Evolutionary conservation across 225 moss, liverwort and hornwort species (phyloP).

Genomic region (Marchantia polymorpha): DNA sequence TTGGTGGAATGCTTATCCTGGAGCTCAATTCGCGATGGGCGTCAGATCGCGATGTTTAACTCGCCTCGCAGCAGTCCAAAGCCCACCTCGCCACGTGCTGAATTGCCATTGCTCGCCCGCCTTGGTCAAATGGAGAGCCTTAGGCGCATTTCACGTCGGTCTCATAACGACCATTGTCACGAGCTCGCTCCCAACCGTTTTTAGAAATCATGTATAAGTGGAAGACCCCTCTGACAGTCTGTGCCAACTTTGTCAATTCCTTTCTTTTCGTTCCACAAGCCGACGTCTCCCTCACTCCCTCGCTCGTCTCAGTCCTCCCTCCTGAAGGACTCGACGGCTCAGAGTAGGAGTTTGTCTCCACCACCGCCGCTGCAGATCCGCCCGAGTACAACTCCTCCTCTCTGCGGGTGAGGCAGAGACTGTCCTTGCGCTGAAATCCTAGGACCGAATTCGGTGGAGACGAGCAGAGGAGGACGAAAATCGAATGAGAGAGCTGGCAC

Average conservation of each 20-base stretch:
- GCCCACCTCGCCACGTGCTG: neutral
- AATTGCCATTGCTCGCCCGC: neutral
- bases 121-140: neutral
- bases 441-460: neutral
- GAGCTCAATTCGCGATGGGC: neutral
- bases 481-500: neutral
- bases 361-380: neutral
- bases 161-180: neutral
- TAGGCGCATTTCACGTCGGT: neutral
- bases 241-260: neutral
- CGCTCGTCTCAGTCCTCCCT: too few relatives aligned
- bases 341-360: neutral
- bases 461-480: neutral
- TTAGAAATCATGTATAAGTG: neutral
- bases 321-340: neutral
- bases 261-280: neutral
- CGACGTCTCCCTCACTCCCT: neutral
- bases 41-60: neutral
- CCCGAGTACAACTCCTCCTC: too few relatives aligned
- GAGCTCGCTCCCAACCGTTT: neutral
- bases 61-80: neutral
- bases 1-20: slow-evolving; percentile 6
- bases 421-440: too few relatives aligned
- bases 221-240: neutral
- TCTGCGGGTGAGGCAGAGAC: too few relatives aligned